Evolutionary conservation across 2,329 filamentous ascomycete genomes (phyloP).

Genomic region (Ophiostoma tasmaniense): DNA sequence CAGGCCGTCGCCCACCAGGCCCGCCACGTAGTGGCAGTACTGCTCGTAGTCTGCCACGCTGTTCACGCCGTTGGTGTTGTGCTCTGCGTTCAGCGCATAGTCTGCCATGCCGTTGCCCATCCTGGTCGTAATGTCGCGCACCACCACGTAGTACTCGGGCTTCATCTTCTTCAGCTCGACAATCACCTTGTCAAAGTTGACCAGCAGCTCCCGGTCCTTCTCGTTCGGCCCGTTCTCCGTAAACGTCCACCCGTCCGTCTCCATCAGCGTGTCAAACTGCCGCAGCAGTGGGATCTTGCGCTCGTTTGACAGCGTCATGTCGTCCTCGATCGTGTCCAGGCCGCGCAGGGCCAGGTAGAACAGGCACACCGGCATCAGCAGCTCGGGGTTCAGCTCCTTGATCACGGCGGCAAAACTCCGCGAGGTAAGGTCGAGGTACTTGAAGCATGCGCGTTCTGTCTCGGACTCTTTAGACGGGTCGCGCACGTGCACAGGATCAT

Average conservation of each 20-base stretch:
- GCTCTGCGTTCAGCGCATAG: conserved; percentile 76
- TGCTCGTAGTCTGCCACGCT: conserved; percentile 85
- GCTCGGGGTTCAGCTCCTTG: conserved; percentile 87
- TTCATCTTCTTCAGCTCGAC: conserved; percentile 84
- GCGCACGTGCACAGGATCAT: conserved; percentile 83
- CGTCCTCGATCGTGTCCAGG: conserved; percentile 97
- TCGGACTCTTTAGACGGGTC: conserved; percentile 65
- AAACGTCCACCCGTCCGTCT: conserved; percentile 85
- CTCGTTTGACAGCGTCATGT: conserved; percentile 79
- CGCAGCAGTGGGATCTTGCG: conserved; percentile 82
- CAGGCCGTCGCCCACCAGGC: conserved; percentile 88
- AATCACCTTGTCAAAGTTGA: conserved; percentile 84
- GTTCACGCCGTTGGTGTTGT: conserved; percentile 70
- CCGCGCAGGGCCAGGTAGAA: conserved; percentile 92
- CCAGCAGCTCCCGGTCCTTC: conserved; percentile 86
- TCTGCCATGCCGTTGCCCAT: conserved; percentile 99
- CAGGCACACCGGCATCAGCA: conserved; percentile 74
- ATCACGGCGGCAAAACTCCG: conserved; percentile 92
- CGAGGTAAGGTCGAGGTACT: conserved; percentile 78
- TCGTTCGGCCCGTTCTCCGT: conserved; percentile 78
- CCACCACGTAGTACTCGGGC: conserved; percentile 72
- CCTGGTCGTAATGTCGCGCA: conserved; percentile 83
- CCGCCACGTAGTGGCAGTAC: conserved; percentile 98
- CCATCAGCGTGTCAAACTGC: conserved; percentile 69
- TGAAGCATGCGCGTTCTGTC: conserved; percentile 74